phyloP scores from a whole-genome alignment of 2,329 filamentous ascomycete species.

The Lachnellula cervina region DNA sequence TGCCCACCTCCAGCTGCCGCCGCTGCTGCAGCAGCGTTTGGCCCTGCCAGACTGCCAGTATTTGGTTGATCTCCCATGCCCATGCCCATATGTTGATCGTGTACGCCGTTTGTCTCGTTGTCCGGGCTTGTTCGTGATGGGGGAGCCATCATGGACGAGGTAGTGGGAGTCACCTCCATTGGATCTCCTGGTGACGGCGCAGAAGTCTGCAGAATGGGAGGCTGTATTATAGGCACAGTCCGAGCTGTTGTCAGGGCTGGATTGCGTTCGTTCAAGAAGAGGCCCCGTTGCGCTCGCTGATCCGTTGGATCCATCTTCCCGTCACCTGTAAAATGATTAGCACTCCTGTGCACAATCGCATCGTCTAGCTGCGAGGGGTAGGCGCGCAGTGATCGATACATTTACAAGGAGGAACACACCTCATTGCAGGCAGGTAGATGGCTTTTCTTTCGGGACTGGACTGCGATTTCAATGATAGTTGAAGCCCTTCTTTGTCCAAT shows the following conservation, averaged over 20 bases:
- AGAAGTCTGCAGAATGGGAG: slow-evolving; percentile 54
- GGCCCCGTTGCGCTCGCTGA: slow-evolving; percentile 27
- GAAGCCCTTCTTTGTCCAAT: slow-evolving; percentile 25
- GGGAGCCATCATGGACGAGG: slow-evolving; percentile 38
- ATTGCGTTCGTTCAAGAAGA: slow-evolving; percentile 24
- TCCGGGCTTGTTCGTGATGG: slow-evolving; percentile 31
- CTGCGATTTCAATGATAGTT: slow-evolving; percentile 9
- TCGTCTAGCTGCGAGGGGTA: slow-evolving; percentile 1
- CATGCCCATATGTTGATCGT: slow-evolving; percentile 27
- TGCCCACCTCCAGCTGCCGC: slow-evolving; percentile 72
- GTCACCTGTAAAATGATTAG: slow-evolving; percentile 25
- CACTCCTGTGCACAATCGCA: slow-evolving; percentile 7
- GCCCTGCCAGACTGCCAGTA: slow-evolving; percentile 26
- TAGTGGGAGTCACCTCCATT: slow-evolving; percentile 55
- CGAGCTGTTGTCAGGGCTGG: slow-evolving; percentile 22
- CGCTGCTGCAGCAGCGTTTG: slow-evolving; percentile 37
- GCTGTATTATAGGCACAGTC: slow-evolving; percentile 54
- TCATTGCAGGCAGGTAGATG: slow-evolving; percentile 24
- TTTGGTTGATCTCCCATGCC: slow-evolving; percentile 35
- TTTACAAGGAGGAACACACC: slow-evolving; percentile 18
- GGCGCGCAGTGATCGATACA: slow-evolving; percentile 2
- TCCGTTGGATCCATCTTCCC: slow-evolving; percentile 28
- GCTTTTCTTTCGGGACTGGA: slow-evolving; percentile 6
- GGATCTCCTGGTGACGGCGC: slow-evolving; percentile 53
- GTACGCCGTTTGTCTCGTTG: slow-evolving; percentile 30